Evolutionary conservation across 2,329 filamentous ascomycete species (phyloP).

Genomic region (Colletotrichum sp.): DNA sequence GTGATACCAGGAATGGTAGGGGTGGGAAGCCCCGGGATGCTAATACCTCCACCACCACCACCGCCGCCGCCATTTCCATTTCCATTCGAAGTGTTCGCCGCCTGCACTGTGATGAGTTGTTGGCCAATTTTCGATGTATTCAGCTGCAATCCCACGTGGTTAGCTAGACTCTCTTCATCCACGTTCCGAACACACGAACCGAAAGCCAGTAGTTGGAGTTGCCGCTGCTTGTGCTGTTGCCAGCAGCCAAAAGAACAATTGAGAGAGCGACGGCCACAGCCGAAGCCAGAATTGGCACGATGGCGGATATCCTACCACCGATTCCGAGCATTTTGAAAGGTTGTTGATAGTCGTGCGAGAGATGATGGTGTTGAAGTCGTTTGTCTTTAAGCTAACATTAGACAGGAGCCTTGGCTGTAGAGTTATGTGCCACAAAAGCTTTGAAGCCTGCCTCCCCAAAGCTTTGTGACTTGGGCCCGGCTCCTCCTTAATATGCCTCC

Average conservation of each 20-base stretch:
- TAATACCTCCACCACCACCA: background rate
- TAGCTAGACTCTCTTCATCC: rapidly evolving
- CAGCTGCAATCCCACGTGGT: background rate
- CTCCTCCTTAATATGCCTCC: conserved; percentile 12
- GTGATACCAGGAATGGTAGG: background rate
- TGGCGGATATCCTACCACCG: conserved; percentile 5
- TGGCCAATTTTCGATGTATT: conserved; percentile 24
- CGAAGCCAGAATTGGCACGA: conserved; percentile 15
- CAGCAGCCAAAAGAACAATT: conserved; percentile 7
- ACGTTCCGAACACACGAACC: background rate
- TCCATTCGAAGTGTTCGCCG: conserved; percentile 1
- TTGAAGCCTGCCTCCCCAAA: background rate
- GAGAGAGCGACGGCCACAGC: conserved; percentile 41
- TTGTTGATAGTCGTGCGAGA: background rate
- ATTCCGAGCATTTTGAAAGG: conserved; percentile 2
- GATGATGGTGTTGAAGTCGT: background rate
- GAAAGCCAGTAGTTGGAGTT: conserved; percentile 18
- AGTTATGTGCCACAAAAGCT: background rate
- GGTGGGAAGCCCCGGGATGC: background rate
- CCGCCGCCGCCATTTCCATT: conserved; percentile 1
- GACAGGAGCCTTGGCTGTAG: background rate
- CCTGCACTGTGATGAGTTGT: conserved; percentile 19
- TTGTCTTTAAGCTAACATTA: background rate
- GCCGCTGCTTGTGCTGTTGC: conserved; percentile 1
- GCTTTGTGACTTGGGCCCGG: background rate